Evolutionary conservation across 139 green algal species (phyloP).

Genomic region (Chlorella sp.): DNA sequence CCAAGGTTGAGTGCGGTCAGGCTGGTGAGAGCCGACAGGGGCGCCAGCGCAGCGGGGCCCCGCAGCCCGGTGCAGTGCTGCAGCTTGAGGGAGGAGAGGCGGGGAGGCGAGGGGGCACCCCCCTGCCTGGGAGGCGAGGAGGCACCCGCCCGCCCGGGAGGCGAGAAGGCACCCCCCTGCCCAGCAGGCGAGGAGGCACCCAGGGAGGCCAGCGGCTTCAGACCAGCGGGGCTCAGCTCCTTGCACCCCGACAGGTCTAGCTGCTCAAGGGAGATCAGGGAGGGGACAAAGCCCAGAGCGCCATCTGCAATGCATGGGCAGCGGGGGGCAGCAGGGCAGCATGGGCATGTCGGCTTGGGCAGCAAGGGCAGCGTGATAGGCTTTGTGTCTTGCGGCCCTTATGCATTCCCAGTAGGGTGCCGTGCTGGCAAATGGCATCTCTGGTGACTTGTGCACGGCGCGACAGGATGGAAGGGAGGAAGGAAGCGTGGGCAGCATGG

Average conservation of each 20-base stretch:
- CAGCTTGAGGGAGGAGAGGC: conserved; percentile 37
- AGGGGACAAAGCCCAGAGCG: conserved; percentile 19
- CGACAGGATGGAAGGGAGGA: too few species aligned
- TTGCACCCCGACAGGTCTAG: conserved; percentile 60
- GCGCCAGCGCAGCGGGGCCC: conserved; percentile 12
- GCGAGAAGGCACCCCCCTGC: too few species aligned
- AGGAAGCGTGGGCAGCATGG: too few species aligned
- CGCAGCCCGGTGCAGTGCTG: conserved; percentile 53
- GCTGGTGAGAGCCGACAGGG: neutral
- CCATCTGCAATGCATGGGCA: conserved; percentile 13
- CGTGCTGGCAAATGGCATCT: too few species aligned
- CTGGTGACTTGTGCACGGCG: too few species aligned
- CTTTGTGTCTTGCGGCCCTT: too few species aligned
- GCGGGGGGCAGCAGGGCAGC: neutral
- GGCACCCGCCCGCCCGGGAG: too few species aligned
- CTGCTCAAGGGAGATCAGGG: conserved; percentile 11
- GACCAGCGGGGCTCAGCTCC: conserved; percentile 35
- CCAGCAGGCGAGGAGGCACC: too few species aligned
- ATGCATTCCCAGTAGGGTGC: too few species aligned
- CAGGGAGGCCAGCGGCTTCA: conserved; percentile 38
- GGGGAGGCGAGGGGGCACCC: too few species aligned
- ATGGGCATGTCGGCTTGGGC: too few species aligned
- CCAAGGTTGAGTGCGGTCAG: conserved; percentile 34
- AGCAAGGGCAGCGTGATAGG: too few species aligned
- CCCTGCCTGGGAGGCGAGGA: neutral